Evolutionary conservation across 2,329 filamentous ascomycete genomes (phyloP).

Genomic region (Curvularia sp.): DNA sequence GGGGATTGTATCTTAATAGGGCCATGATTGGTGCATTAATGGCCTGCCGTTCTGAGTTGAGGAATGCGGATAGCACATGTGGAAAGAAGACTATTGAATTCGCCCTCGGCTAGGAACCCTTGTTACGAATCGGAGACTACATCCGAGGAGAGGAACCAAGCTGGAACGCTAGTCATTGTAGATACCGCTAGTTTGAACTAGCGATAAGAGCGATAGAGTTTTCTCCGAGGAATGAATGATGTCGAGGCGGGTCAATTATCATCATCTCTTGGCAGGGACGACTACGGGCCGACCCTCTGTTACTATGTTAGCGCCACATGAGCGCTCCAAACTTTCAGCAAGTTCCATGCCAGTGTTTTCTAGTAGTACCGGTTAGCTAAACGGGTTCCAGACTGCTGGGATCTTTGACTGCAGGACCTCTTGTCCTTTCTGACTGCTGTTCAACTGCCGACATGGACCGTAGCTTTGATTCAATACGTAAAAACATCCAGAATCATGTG

Average conservation of each 20-base stretch:
- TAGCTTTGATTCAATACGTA: too few species aligned
- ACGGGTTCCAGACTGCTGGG: not conserved
- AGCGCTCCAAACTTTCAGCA: not conserved
- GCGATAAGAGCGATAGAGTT: not conserved
- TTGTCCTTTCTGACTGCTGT: not conserved
- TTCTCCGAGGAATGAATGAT: not conserved
- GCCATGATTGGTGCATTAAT: constrained; percentile 11
- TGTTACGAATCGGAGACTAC: constrained; percentile 5
- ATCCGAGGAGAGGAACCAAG: not conserved
- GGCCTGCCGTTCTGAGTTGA: not conserved
- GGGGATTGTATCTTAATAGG: constrained; percentile 12
- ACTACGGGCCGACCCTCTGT: not conserved
- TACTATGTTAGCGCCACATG: not conserved
- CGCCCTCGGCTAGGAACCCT: constrained; percentile 8
- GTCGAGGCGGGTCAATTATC: not conserved
- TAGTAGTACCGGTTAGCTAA: not conserved
- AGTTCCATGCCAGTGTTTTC: not conserved
- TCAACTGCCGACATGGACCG: not conserved
- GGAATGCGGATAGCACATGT: not conserved
- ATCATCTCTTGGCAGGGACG: not conserved
- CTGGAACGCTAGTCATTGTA: not conserved
- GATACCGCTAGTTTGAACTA: not conserved
- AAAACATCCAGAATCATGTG: too few species aligned
- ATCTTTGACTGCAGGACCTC: not conserved
- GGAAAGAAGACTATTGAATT: constrained; percentile 5